Conservation (phyloP, 225 moss, liverwort and hornwort genomes). For the Marchantia polymorpha region DNA sequence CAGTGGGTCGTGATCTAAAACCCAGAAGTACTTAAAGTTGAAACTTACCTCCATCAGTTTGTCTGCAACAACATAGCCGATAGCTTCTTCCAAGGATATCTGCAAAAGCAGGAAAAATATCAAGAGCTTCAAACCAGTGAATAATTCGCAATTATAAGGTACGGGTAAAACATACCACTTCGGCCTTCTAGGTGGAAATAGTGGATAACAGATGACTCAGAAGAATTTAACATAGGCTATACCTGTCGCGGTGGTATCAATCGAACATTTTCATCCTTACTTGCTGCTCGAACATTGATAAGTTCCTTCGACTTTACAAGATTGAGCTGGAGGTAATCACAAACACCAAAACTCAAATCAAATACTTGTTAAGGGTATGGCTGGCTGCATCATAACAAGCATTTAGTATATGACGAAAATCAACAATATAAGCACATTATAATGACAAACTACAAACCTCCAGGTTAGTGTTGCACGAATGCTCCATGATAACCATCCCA, state of each 20-base stretch:
- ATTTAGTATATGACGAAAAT: not conserved
- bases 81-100: conserved; percentile 85
- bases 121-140: not conserved
- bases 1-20: no score
- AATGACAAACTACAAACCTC: conserved; percentile 38
- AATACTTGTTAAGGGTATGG: not conserved
- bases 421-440: not conserved
- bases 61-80: conserved; percentile 82
- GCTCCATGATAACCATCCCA: conserved; percentile 95
- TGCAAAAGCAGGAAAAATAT: conserved; percentile 11
- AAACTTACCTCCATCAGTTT: conserved; percentile 75
- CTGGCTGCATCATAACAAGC: not conserved
- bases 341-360: conserved; percentile 2
- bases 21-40: not conserved
- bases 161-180: no score
- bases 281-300: conserved; percentile 79
- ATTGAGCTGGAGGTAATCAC: conserved; percentile 33
- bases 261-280: conserved; percentile 95
- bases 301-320: conserved; percentile 67
- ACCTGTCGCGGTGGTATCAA: conserved; percentile 85
- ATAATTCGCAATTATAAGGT: not conserved
- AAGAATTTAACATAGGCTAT: not conserved
- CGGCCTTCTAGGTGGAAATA: not conserved
- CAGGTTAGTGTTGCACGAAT: conserved; percentile 82
- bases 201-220: not conserved